Percentiles rank a stretch among this genome's conserved stretches.
Evolutionary conservation across 2,329 filamentous ascomycete genomes (phyloP).

Genomic region (Neonectria magnoliae): DNA sequence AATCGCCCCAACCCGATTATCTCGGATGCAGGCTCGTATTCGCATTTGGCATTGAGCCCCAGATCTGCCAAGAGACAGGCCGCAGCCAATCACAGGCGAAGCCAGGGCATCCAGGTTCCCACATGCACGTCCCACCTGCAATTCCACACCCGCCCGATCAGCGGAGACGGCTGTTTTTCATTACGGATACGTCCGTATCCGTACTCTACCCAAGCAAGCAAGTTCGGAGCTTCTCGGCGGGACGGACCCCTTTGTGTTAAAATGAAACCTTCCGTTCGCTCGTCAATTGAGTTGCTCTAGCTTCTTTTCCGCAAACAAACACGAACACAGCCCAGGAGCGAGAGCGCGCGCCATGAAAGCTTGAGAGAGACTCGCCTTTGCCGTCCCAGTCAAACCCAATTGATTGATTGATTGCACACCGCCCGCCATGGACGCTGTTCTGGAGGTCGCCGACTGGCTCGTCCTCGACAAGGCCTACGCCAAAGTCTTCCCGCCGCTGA

Average conservation of each 20-base stretch:
- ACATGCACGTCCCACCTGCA: background rate
- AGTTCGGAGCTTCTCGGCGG: background rate
- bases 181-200: background rate
- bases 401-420: background rate
- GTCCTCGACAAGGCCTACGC: constrained; percentile 54
- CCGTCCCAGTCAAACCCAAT: background rate
- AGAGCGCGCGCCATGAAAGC: too few species aligned
- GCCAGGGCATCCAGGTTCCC: background rate
- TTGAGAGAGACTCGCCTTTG: too few species aligned
- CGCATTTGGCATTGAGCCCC: background rate
- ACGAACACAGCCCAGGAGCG: background rate
- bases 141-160: background rate
- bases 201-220: background rate
- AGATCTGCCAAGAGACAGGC: background rate
- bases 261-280: background rate
- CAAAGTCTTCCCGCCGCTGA: constrained; percentile 47
- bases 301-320: background rate
- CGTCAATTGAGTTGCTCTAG: background rate
- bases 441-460: constrained; percentile 54
- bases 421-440: constrained; percentile 50
- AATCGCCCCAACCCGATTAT: background rate
- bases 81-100: background rate
- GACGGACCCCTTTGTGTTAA: background rate
- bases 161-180: background rate
- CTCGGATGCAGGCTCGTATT: background rate